Evolutionary conservation across 2,329 filamentous ascomycete genomes (phyloP).

Genomic region (Herpomyces periplanetae): DNA sequence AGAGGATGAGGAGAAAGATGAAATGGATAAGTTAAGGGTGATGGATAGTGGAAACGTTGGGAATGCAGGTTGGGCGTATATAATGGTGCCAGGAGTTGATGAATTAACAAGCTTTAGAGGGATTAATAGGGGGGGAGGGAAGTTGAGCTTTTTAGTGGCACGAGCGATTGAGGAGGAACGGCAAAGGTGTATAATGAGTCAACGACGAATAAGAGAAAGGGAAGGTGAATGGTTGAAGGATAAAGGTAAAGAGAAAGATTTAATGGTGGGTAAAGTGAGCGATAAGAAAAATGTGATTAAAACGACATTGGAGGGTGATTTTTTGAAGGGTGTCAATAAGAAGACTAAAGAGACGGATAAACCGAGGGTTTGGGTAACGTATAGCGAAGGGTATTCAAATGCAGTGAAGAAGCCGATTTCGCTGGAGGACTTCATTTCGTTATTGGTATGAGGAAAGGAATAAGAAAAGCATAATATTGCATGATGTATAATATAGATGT

Average conservation of each 20-base stretch:
- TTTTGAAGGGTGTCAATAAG: constrained; percentile 15
- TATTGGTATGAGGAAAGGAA: too few relatives aligned
- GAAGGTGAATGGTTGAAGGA: constrained; percentile 2
- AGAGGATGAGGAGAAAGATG: constrained; percentile 28
- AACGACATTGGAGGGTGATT: constrained; percentile 24
- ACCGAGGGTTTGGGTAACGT: constrained; percentile 44
- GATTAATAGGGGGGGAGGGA: constrained; percentile 16
- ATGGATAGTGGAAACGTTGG: constrained; percentile 4
- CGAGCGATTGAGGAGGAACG: constrained; percentile 79
- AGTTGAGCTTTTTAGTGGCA: constrained; percentile 59
- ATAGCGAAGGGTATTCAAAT: constrained; percentile 64
- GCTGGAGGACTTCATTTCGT: constrained; percentile 38
- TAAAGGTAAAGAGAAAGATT: constrained; percentile 1
- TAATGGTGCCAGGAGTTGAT: constrained; percentile 81
- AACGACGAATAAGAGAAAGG: constrained; percentile 4
- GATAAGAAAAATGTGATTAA: constrained; percentile 6
- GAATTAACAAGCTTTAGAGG: constrained; percentile 23
- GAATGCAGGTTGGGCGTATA: constrained; percentile 33
- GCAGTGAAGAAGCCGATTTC: constrained; percentile 61
- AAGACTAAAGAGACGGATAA: constrained; percentile 8
- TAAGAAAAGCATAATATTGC: too few relatives aligned
- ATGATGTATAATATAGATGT: too few relatives aligned
- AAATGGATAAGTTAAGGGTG: constrained; percentile 9
- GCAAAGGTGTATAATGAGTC: constrained; percentile 23
- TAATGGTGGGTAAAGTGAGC: constrained; percentile 1